Percentiles rank a stretch among this genome's conserved stretches.
Conservation (phyloP, 2,329 filamentous ascomycete genomes). For the Biscogniauxia mediterranea region DNA sequence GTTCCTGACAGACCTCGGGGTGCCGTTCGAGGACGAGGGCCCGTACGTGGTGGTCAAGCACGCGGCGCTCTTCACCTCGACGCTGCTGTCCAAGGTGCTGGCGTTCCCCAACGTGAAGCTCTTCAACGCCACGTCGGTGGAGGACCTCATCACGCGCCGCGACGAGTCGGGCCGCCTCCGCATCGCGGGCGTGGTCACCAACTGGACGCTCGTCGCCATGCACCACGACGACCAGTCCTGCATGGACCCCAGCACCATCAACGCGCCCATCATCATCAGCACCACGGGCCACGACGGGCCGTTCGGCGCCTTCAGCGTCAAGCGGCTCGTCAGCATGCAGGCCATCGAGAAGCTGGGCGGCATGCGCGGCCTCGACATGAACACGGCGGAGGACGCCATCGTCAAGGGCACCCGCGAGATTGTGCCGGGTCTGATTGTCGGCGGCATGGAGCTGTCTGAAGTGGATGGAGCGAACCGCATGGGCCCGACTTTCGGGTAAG, state of each 20-base stretch:
- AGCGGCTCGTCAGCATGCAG: conserved; percentile 87
- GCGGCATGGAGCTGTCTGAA: conserved; percentile 90
- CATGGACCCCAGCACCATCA: conserved; percentile 98
- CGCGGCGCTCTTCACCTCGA: conserved; percentile 87
- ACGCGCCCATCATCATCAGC: conserved; percentile 81
- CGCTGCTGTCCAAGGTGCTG: conserved; percentile 79
- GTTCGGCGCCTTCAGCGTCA: conserved; percentile 87
- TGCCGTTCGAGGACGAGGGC: conserved; percentile 85
- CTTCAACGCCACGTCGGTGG: conserved; percentile 91
- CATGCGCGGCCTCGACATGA: conserved; percentile 94
- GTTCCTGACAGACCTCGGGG: conserved; percentile 77
- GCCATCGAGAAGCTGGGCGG: conserved; percentile 79
- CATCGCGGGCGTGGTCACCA: conserved; percentile 87
- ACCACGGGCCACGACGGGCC: conserved; percentile 90
- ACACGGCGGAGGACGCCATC: conserved; percentile 85
- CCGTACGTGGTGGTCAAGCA: conserved; percentile 92
- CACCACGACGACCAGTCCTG: conserved; percentile 87
- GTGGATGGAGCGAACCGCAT: conserved; percentile 90
- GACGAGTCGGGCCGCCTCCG: conserved; percentile 54
- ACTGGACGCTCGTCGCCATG: conserved; percentile 90
- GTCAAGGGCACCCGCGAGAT: conserved; percentile 90
- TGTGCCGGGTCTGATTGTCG: conserved; percentile 84
- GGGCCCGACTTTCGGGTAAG: conserved; percentile 50
- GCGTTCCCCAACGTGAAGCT: conserved; percentile 89
- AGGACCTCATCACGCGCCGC: conserved; percentile 85